Percentiles rank a stretch among this genome's conserved stretches.
phyloP scores from a whole-genome alignment of 441 rosid genomes.

The Syzygium syzygioides region DNA sequence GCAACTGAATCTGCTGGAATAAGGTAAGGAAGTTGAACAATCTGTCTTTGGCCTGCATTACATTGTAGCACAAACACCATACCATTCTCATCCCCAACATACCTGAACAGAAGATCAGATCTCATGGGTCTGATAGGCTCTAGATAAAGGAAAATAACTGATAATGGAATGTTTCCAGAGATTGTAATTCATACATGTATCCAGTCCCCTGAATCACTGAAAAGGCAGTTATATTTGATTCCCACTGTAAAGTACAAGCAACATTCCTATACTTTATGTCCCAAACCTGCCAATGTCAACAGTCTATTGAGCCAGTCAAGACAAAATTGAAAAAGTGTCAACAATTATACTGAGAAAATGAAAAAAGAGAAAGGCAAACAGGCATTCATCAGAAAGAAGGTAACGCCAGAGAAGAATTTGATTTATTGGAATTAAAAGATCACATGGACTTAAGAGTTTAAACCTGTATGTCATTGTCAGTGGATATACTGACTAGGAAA shows the following conservation, averaged over 20 bases:
- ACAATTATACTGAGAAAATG: neutral
- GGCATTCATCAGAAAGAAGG: neutral
- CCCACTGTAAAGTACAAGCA: slow-evolving; percentile 43
- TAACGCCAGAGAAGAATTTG: neutral
- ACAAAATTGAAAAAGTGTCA: neutral
- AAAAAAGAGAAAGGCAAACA: neutral
- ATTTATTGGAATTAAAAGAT: neutral
- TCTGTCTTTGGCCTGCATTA: slow-evolving; percentile 34
- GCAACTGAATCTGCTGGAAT: slow-evolving; percentile 54
- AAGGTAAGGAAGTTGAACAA: slow-evolving; percentile 41
- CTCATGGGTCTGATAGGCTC: neutral
- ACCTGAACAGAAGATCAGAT: slow-evolving; percentile 30
- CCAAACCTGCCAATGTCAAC: slow-evolving; percentile 49
- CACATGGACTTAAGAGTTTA: slow-evolving; percentile 4
- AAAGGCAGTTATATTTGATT: slow-evolving; percentile 63
- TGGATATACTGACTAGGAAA: slow-evolving; percentile 47
- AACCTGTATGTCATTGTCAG: slow-evolving; percentile 61
- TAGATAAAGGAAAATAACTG: neutral
- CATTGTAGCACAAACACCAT: slow-evolving; percentile 48
- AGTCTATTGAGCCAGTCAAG: slow-evolving; percentile 14
- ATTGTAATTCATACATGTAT: slow-evolving; percentile 36
- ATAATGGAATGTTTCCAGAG: neutral
- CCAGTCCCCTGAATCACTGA: slow-evolving; percentile 48
- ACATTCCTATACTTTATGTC: slow-evolving; percentile 45
- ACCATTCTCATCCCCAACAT: slow-evolving; percentile 62